Conservation (phyloP, 768 basidiomycete genomes). For the Hirschioporus abietinus region DNA sequence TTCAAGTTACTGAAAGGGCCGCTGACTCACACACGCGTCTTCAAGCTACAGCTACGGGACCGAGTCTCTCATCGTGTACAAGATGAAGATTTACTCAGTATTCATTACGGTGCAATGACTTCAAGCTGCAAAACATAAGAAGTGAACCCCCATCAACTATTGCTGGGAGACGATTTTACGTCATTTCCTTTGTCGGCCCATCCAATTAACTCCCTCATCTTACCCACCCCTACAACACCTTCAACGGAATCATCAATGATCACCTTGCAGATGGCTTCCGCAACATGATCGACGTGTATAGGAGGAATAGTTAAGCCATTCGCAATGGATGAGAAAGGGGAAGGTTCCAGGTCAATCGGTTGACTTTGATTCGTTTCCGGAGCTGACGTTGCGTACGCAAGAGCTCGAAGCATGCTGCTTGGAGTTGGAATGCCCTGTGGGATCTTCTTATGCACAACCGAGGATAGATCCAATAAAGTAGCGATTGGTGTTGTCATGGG, state of each 20-base stretch:
- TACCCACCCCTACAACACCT: slow-evolving; percentile 63
- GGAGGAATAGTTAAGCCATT: slow-evolving; percentile 82
- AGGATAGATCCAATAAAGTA: slow-evolving; percentile 75
- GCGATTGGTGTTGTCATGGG: slow-evolving; percentile 88
- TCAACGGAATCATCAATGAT: slow-evolving; percentile 52
- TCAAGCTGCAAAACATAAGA: background rate
- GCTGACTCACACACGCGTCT: background rate
- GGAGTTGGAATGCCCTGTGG: slow-evolving; percentile 59
- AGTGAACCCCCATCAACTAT: background rate
- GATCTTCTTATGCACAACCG: slow-evolving; percentile 58
- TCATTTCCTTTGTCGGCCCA: slow-evolving; percentile 41
- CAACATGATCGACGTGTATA: slow-evolving; percentile 94
- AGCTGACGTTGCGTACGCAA: slow-evolving; percentile 31
- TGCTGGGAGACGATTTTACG: background rate
- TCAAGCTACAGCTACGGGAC: too few relatives aligned
- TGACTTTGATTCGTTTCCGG: slow-evolving; percentile 5
- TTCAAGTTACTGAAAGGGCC: background rate
- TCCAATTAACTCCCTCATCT: slow-evolving; percentile 74
- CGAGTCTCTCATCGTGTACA: too few relatives aligned
- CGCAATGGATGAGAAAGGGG: slow-evolving; percentile 61
- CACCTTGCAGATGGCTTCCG: slow-evolving; percentile 62
- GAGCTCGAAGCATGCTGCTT: slow-evolving; percentile 51
- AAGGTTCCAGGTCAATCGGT: slow-evolving; percentile 29
- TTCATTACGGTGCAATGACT: too few relatives aligned
- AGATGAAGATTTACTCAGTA: too few relatives aligned